These are phyloP conservation scores for Fraxinus nigra DNA, from an alignment of 305 asterid genomes.

Conservation along the genomic window DNA sequence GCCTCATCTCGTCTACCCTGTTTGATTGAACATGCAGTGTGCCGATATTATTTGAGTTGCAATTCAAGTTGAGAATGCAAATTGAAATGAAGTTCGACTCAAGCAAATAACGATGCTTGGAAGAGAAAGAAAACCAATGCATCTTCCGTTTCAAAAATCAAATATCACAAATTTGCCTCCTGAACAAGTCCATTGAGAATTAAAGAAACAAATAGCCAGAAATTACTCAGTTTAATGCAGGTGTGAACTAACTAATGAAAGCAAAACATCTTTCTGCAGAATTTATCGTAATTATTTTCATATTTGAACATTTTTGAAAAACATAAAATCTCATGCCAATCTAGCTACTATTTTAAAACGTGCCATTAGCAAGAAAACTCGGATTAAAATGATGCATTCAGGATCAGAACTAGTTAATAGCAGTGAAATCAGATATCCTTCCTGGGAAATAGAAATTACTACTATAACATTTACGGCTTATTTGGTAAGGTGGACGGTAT, in stretches of 20 bases:
- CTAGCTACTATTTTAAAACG: background rate
- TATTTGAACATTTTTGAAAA: background rate
- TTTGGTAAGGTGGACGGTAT: too few species aligned
- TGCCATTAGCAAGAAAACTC: background rate
- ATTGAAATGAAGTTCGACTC: background rate
- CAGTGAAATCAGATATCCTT: too few species aligned
- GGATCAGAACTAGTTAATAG: background rate
- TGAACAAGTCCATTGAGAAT: background rate
- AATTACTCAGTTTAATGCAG: background rate
- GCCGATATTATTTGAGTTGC: background rate
- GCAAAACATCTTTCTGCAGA: too few species aligned
- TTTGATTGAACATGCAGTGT: conserved; percentile 7
- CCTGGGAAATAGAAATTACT: too few species aligned
- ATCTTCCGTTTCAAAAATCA: background rate
- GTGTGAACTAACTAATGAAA: background rate
- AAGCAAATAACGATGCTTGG: background rate
- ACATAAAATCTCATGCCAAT: background rate
- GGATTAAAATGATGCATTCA: background rate
- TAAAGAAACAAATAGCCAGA: background rate
- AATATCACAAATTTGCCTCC: background rate
- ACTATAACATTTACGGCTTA: too few species aligned
- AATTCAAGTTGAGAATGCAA: background rate
- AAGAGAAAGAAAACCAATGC: background rate
- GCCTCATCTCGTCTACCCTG: conserved; percentile 39
- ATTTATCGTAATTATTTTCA: background rate